Evolutionary conservation across 192 early-diverging fungal species (phyloP), one percentile per base, ranked within the genome.

Genomic region (Mortierella claussenii): DNA sequence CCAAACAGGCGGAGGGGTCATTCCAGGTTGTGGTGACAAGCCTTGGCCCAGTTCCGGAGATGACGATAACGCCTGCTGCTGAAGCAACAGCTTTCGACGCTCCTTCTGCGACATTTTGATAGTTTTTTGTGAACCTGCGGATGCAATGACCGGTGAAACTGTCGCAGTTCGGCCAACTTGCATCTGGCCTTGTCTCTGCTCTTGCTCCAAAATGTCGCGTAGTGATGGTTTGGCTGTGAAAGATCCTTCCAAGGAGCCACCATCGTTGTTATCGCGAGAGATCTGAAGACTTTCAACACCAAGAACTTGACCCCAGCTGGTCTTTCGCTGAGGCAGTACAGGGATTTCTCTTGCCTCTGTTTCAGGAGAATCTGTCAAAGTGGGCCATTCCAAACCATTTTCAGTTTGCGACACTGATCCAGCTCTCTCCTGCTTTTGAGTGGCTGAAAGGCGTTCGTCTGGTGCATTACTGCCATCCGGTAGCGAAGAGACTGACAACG

Each of bases 131-230:
- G 31, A 34, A 37, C 12, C 46, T 11, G 49, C 10, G 7, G 20
- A 10, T 31, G 51, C 18, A 26, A 27, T 60, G 12, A 33, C 1
- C 21, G 48, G 17, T 7, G 43, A 24, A 17, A 40, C 13, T 40
- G 48, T 8, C 28, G 31, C 37, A 7, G 12, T 46, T 8, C 3
- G 2, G 12, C 36, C 37, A 11, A 33, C 44, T 40, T 67, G 58
- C n/a, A n/a, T n/a, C n/a, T n/a, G n/a, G 1, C 53, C 57, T 11
- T 71, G 68, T n/a, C 32, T 47, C 34, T 65, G 60, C 31, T 80
- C 82, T 21, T 69, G 37, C 6, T 83, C 79, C 43, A 81, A 52
- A 59, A 83, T 83, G 10, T 83, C 79, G 7, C 82, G 68, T 40
- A 83, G 32, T 18, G 82, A 79, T 23, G 75, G 74, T 30, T 59